Evolutionary conservation across 345 rosid species (phyloP).

Genomic region (Murraya koenigii): DNA sequence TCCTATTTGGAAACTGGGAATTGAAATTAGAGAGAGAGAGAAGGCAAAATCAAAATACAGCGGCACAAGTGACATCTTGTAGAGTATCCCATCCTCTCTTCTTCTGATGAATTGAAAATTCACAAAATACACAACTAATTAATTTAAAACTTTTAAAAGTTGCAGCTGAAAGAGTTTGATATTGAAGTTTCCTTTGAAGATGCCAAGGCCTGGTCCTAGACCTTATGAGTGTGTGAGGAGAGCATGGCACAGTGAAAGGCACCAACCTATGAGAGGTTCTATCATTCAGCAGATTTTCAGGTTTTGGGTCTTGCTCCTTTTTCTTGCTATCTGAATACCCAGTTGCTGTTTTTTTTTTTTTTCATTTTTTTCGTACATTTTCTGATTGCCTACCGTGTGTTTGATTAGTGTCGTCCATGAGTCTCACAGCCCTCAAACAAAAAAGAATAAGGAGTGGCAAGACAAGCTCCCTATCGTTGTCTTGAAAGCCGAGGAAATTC

Average conservation of each 20-base stretch:
- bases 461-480: slow-evolving; percentile 87
- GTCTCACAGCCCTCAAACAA: slow-evolving; percentile 58
- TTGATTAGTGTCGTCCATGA: slow-evolving; percentile 69
- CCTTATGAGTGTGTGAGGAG: slow-evolving; percentile 93
- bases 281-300: slow-evolving; percentile 91
- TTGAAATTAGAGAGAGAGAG: slow-evolving; percentile 22
- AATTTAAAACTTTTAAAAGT: not conserved
- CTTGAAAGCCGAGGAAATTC: slow-evolving; percentile 84
- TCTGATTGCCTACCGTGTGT: slow-evolving; percentile 22
- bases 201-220: slow-evolving; percentile 95
- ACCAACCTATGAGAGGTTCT: slow-evolving; percentile 84
- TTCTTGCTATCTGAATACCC: not conserved
- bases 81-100: slow-evolving; percentile 10
- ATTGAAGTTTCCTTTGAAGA: slow-evolving; percentile 27
- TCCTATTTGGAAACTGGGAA: slow-evolving; percentile 33
- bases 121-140: not conserved
- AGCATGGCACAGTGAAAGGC: slow-evolving; percentile 98
- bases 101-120: not conserved
- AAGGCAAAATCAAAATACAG: slow-evolving; percentile 9
- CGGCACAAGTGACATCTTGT: not conserved
- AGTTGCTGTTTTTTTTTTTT: slow-evolving; percentile 1
- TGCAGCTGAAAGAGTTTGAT: not conserved
- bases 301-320: slow-evolving; percentile 39
- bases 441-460: slow-evolving; percentile 89
- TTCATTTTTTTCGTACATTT: slow-evolving; percentile 13